These are phyloP conservation scores for Sporothrix protearum DNA, from an alignment of 2,329 filamentous ascomycete species.

Conservation along the genomic window DNA sequence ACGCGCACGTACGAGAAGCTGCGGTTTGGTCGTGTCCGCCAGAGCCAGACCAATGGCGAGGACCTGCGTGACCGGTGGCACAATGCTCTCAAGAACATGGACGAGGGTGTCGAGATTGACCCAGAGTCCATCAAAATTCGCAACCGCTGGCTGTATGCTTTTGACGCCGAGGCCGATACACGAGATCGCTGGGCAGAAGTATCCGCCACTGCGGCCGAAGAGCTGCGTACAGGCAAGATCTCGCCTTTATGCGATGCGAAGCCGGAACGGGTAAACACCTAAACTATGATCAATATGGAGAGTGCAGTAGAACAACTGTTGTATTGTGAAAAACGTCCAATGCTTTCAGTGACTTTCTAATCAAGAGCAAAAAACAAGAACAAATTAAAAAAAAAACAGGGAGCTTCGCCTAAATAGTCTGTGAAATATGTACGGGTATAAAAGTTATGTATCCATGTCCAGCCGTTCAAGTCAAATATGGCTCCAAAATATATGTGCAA, in stretches of 20 bases:
- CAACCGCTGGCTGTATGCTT: slow-evolving; percentile 47
- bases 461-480: background rate
- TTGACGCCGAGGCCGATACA: slow-evolving; percentile 46
- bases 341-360: background rate
- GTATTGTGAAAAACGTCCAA: background rate
- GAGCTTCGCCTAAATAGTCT: background rate
- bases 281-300: background rate
- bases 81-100: slow-evolving; percentile 41
- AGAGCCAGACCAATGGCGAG: slow-evolving; percentile 44
- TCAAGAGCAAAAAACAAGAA: no score
- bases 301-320: background rate
- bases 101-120: slow-evolving; percentile 43
- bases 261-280: background rate
- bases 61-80: slow-evolving; percentile 45
- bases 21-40: slow-evolving; percentile 40
- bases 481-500: slow-evolving; percentile 14
- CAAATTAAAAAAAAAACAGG: background rate
- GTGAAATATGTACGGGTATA: slow-evolving; percentile 7
- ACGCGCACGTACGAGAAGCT: slow-evolving; percentile 45
- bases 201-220: slow-evolving; percentile 37
- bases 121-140: slow-evolving; percentile 46
- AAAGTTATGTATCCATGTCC: background rate
- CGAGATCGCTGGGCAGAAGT: slow-evolving; percentile 41
- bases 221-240: slow-evolving; percentile 39
- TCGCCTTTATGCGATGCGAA: slow-evolving; percentile 36